Percentiles rank a stretch among this genome's conserved stretches.
phyloP scores from a whole-genome alignment of 176 grass and related monocot genomes.

The Tuctoria greenei region DNA sequence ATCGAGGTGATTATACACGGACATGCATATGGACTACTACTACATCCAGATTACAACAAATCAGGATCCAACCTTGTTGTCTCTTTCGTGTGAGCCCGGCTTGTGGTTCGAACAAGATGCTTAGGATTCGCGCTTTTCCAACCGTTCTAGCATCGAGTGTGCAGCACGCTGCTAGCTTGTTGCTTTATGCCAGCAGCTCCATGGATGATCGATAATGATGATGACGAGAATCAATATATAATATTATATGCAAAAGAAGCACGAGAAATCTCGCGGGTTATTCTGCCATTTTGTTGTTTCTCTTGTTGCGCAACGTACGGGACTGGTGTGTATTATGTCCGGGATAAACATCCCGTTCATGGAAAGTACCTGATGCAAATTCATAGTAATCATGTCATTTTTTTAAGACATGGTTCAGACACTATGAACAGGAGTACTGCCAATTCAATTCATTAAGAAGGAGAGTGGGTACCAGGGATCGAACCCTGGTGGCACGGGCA shows the following conservation, averaged over 20 bases:
- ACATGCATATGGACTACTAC: not conserved
- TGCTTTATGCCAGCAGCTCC: constrained; percentile 3
- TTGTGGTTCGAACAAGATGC: constrained; percentile 21
- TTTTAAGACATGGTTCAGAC: no score
- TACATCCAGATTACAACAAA: not conserved
- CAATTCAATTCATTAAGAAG: no score
- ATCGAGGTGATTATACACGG: not conserved
- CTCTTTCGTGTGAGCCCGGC: not conserved
- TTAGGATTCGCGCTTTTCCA: not conserved
- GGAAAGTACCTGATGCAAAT: constrained; percentile 25
- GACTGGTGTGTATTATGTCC: no score
- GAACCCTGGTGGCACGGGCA: no score
- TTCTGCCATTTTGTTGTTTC: no score
- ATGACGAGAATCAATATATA: not conserved
- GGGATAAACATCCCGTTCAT: no score
- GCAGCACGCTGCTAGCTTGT: constrained; percentile 3
- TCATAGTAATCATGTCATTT: constrained; percentile 22
- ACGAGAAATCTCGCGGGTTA: no score
- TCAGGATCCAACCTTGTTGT: not conserved
- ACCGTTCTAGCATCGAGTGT: constrained; percentile 1
- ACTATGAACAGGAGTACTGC: no score
- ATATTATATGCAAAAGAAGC: not conserved
- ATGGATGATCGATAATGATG: not conserved
- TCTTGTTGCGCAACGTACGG: no score
- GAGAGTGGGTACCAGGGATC: no score